Percentiles rank a stretch among this genome's conserved stretches.
Conservation (phyloP, 805 yeast genomes). For the Candida sphagnicola region DNA sequence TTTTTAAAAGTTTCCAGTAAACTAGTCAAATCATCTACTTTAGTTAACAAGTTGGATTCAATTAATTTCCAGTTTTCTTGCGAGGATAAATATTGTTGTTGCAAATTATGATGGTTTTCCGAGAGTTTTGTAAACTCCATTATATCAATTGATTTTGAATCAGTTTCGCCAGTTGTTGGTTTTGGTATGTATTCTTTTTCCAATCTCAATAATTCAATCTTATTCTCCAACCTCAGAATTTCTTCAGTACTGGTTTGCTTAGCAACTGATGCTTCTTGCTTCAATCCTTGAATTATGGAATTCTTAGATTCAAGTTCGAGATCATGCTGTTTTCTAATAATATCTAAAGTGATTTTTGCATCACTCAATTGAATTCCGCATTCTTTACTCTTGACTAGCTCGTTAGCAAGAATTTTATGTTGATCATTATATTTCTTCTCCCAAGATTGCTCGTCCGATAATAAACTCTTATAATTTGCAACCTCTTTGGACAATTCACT, state of each 20-base stretch:
- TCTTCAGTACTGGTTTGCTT: slow-evolving; percentile 40
- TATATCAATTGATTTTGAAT: slow-evolving; percentile 26
- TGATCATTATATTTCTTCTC: slow-evolving; percentile 22
- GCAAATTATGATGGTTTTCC: slow-evolving; percentile 53
- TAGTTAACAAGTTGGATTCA: slow-evolving; percentile 60
- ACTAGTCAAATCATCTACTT: slow-evolving; percentile 34
- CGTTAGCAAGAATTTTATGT: slow-evolving; percentile 18
- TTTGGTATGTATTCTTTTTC: slow-evolving; percentile 44
- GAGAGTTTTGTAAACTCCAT: slow-evolving; percentile 41
- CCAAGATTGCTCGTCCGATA: slow-evolving; percentile 20
- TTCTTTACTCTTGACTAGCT: slow-evolving; percentile 16
- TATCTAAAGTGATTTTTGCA: slow-evolving; percentile 27
- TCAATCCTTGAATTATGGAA: slow-evolving; percentile 26
- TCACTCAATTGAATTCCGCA: slow-evolving; percentile 25
- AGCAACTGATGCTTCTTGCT: slow-evolving; percentile 25
- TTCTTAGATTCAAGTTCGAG: slow-evolving; percentile 34
- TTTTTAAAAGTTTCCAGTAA: slow-evolving; percentile 27
- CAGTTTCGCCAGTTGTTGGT: slow-evolving; percentile 7
- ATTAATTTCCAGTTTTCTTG: slow-evolving; percentile 80
- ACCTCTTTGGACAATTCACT: slow-evolving; percentile 11
- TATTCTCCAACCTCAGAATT: slow-evolving; percentile 58
- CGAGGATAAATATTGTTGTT: slow-evolving; percentile 68
- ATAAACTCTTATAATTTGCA: slow-evolving; percentile 11
- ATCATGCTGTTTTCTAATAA: slow-evolving; percentile 23
- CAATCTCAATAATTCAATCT: slow-evolving; percentile 64